These are phyloP conservation scores for Plantago major DNA, from an alignment of 257 asterid genomes.

Conservation along the genomic window DNA sequence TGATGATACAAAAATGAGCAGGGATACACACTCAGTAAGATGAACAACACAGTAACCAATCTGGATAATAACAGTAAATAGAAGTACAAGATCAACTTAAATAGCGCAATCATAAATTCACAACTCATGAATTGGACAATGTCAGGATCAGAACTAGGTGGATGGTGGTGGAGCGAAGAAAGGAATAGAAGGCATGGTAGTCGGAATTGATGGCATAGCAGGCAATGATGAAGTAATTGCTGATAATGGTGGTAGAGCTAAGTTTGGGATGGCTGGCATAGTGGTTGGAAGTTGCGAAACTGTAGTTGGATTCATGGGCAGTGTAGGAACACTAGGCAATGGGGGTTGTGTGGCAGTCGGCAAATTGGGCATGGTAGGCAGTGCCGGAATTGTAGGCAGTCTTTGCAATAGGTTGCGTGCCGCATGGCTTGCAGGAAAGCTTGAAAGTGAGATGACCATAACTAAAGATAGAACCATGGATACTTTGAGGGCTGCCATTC, in stretches of 20 bases:
- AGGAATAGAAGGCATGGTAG: background rate
- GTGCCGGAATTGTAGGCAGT: constrained; percentile 12
- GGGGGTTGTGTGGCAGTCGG: constrained; percentile 15
- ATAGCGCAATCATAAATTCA: no score
- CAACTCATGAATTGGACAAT: no score
- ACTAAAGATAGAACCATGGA: background rate
- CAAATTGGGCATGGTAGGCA: constrained; percentile 19
- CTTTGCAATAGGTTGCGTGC: constrained; percentile 20
- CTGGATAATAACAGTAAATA: no score
- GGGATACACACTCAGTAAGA: no score
- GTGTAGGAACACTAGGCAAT: constrained; percentile 19
- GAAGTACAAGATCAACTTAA: background rate
- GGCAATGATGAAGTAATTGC: constrained; percentile 20
- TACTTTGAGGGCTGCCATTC: constrained; percentile 16
- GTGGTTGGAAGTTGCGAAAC: constrained; percentile 23
- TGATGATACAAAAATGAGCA: no score
- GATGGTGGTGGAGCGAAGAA: background rate
- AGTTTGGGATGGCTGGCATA: constrained; percentile 29
- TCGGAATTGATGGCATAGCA: background rate
- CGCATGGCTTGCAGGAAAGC: constrained; percentile 9
- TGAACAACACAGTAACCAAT: no score
- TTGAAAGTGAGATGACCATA: constrained; percentile 15
- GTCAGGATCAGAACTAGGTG: background rate
- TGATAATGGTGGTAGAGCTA: constrained; percentile 25
- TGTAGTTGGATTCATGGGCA: constrained; percentile 11